Percentiles rank a stretch among this genome's conserved stretches.
phyloP scores from a whole-genome alignment of 345 rosid species.

The Populus alba region DNA sequence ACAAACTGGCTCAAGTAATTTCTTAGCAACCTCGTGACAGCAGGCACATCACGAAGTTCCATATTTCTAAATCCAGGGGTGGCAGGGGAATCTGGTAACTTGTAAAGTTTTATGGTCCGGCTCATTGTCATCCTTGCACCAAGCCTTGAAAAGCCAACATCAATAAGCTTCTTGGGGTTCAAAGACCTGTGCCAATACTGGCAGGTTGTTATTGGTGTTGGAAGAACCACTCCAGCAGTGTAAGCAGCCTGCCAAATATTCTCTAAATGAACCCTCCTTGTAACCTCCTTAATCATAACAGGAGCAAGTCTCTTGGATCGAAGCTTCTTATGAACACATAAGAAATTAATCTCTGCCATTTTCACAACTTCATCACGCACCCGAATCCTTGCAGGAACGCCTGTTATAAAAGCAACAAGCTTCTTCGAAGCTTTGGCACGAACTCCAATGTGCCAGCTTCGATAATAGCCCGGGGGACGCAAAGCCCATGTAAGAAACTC shows the following conservation, averaged over 20 bases:
- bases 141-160: conserved; percentile 91
- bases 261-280: conserved; percentile 89
- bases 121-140: conserved; percentile 98
- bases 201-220: conserved; percentile 82
- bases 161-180: conserved; percentile 95
- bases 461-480: conserved; percentile 76
- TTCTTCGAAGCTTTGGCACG: conserved; percentile 77
- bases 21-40: conserved; percentile 75
- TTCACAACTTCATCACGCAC: conserved; percentile 67
- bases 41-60: conserved; percentile 83
- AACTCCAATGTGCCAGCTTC: conserved; percentile 89
- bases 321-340: conserved; percentile 95
- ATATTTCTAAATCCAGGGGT: conserved; percentile 89
- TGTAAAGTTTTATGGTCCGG: conserved; percentile 83
- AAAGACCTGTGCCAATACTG: conserved; percentile 97
- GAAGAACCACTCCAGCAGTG: conserved; percentile 90
- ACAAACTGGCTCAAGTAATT: conserved; percentile 63
- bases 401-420: conserved; percentile 89
- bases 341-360: conserved; percentile 93
- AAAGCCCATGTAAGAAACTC: conserved; percentile 92
- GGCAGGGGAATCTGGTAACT: conserved; percentile 63
- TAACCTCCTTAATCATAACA: conserved; percentile 95
- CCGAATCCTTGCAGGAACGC: conserved; percentile 84
- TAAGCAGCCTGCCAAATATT: conserved; percentile 95
- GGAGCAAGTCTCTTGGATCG: conserved; percentile 94